Evolutionary conservation across 2,329 filamentous ascomycete species (phyloP), one percentile per base, ranked within the genome.

Genomic region (Aspergillus ruber): DNA sequence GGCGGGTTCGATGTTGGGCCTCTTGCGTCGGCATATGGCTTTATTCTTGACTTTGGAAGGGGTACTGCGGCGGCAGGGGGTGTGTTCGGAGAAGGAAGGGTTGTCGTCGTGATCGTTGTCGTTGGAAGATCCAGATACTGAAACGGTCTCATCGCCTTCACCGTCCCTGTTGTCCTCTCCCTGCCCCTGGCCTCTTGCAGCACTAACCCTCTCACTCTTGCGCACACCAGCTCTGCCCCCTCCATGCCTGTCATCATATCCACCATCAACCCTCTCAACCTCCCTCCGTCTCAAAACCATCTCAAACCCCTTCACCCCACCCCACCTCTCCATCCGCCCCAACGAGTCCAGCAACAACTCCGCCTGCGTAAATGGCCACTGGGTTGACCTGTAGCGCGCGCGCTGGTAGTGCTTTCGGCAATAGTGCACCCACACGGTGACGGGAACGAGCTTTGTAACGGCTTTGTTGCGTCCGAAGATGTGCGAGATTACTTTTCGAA

Each of bases 391-490:
- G 61, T 90, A 90, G 0, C 84, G 76, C 39, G 77, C 78, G 6
- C 87, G 81, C 67, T 93, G 88, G 63, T 93, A 93, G 60, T 90
- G 85, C 62, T 90, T 90, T 32, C 88, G 81, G 65, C 88, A 93
- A 62, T 81, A 85, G 58, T 85, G 81, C 0, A 88, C 81, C 86
- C 86, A 91, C 2, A 88, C 78, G 18, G 79, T 68, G 5, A 78
- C 70, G 0, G 85, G 85, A 43, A 93, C 87, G 40, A 76, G 74
- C 29, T 84, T 78, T 0, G 88, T 93, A 59, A 82, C 85, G 6
- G 79, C 75, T 68, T 93, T 93, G 74, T 93, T 93, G 33, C 88
- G 81, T 18, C 88, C 88, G 56, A 91, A 91, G 47, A 90, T 79
- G 60, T 93, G 86, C 0, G 85, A 89, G 50, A 91, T 85, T 4